These are phyloP conservation scores for Trichoderma sp. DNA, from an alignment of 2,329 filamentous ascomycete genomes.

Conservation along the genomic window DNA sequence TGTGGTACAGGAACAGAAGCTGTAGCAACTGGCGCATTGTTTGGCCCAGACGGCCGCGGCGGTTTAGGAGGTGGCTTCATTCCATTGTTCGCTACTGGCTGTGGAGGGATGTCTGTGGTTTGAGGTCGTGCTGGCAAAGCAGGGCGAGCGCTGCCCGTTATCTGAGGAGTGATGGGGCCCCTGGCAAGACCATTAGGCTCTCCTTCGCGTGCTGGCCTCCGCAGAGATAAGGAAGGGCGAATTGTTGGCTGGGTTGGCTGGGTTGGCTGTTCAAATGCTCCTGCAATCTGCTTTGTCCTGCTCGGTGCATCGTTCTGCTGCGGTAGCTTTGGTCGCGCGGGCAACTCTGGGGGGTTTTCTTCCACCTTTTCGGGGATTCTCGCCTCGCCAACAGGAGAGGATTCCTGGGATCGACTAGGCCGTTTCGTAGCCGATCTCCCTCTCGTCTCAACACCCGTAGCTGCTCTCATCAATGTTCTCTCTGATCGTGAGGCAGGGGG, in stretches of 20 bases:
- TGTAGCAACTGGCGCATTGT: constrained; percentile 24
- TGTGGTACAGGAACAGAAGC: constrained; percentile 19
- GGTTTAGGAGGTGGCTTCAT: constrained; percentile 43
- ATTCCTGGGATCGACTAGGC: constrained; percentile 33
- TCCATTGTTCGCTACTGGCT: constrained; percentile 20
- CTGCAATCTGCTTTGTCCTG: constrained; percentile 26
- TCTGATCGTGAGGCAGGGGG: constrained; percentile 72
- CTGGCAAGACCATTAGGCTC: constrained; percentile 42
- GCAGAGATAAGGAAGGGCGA: constrained; percentile 46
- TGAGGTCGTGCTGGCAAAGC: constrained; percentile 51
- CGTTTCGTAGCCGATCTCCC: constrained; percentile 19
- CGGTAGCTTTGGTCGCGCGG: constrained; percentile 49
- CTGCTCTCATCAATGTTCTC: constrained; percentile 47
- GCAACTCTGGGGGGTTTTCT: constrained; percentile 51
- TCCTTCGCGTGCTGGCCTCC: constrained; percentile 44
- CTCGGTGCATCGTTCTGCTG: constrained; percentile 26
- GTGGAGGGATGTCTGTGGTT: constrained; percentile 28
- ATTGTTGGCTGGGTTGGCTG: constrained; percentile 24
- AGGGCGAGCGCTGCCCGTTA: constrained; percentile 45
- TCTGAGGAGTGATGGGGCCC: constrained; percentile 40
- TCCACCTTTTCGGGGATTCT: constrained; percentile 59
- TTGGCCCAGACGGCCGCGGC: constrained; percentile 39
- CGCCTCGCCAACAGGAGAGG: constrained; percentile 86
- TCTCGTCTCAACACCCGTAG: constrained; percentile 26
- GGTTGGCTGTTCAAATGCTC: constrained; percentile 39